These are phyloP conservation scores for Yamadazyma oceani DNA, from an alignment of 1,139 yeast genomes.

Conservation along the genomic window DNA sequence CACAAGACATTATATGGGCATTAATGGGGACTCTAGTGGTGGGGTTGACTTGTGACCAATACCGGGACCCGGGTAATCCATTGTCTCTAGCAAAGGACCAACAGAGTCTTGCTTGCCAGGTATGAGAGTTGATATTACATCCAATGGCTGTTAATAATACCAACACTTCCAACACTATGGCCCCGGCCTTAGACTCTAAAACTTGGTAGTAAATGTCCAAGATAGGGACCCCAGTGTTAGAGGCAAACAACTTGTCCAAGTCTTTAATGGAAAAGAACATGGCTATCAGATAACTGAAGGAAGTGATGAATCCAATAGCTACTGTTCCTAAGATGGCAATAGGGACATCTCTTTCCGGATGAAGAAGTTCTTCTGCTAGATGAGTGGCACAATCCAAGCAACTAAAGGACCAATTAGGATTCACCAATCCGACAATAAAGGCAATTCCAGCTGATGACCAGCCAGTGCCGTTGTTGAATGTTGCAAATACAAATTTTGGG, in stretches of 20 bases:
- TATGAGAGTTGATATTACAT: constrained; percentile 69
- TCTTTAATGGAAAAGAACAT: constrained; percentile 63
- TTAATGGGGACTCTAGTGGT: constrained; percentile 35
- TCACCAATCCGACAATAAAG: constrained; percentile 63
- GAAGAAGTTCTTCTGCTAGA: constrained; percentile 64
- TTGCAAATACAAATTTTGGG: constrained; percentile 60
- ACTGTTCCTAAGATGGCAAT: constrained; percentile 64
- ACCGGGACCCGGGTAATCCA: constrained; percentile 40
- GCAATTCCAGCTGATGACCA: constrained; percentile 62
- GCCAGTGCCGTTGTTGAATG: constrained; percentile 64
- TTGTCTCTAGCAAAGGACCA: constrained; percentile 79
- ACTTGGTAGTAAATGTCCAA: constrained; percentile 64
- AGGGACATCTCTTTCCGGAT: constrained; percentile 62
- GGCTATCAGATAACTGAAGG: constrained; percentile 58
- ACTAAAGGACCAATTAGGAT: constrained; percentile 71
- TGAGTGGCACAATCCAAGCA: constrained; percentile 71
- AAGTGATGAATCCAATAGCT: constrained; percentile 63
- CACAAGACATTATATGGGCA: constrained; percentile 38
- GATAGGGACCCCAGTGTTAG: constrained; percentile 62
- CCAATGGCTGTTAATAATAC: constrained; percentile 65
- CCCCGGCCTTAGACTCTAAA: constrained; percentile 53
- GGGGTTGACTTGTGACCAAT: constrained; percentile 32
- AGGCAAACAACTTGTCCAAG: constrained; percentile 43
- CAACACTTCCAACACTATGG: constrained; percentile 56
- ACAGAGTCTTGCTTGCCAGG: constrained; percentile 74